Percentiles rank a stretch among this genome's conserved stretches.
Conservation (phyloP, 495 filamentous ascomycete genomes). For the Hypoxylon subgilvum region DNA sequence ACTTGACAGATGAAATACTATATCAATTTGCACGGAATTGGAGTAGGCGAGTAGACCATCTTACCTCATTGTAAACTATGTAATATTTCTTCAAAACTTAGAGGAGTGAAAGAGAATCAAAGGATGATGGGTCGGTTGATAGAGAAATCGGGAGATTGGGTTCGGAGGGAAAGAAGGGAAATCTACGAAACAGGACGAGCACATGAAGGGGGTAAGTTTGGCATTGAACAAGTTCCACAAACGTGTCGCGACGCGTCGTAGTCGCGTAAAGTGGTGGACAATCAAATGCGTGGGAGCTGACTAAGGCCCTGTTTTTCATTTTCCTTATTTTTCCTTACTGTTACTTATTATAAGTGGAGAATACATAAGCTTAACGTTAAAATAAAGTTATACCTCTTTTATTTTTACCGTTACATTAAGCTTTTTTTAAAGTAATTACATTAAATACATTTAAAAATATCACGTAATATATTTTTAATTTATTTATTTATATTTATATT, state of each 20-base stretch:
- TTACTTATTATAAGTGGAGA: too few species aligned
- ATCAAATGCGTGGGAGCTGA: too few species aligned
- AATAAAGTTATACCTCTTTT: too few species aligned
- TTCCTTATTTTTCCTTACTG: too few species aligned
- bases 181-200: neutral
- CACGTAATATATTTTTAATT: too few species aligned
- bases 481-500: too few species aligned
- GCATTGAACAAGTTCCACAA: slow-evolving; percentile 4
- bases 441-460: too few species aligned
- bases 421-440: too few species aligned
- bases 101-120: neutral
- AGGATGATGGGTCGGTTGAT: neutral
- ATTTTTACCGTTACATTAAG: too few species aligned
- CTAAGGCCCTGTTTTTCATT: too few species aligned
- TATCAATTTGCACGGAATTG: neutral
- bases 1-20: neutral
- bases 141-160: neutral
- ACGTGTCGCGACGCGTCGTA: slow-evolving; percentile 15
- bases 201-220: neutral
- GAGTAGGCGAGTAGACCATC: neutral
- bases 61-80: slow-evolving; percentile 48
- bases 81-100: slow-evolving; percentile 3
- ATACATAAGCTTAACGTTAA: too few species aligned
- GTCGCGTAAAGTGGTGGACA: slow-evolving; percentile 55
- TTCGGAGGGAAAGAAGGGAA: slow-evolving; percentile 1